Conservation (phyloP, 106 monocot species). For the Dactylorhiza incarnata region DNA sequence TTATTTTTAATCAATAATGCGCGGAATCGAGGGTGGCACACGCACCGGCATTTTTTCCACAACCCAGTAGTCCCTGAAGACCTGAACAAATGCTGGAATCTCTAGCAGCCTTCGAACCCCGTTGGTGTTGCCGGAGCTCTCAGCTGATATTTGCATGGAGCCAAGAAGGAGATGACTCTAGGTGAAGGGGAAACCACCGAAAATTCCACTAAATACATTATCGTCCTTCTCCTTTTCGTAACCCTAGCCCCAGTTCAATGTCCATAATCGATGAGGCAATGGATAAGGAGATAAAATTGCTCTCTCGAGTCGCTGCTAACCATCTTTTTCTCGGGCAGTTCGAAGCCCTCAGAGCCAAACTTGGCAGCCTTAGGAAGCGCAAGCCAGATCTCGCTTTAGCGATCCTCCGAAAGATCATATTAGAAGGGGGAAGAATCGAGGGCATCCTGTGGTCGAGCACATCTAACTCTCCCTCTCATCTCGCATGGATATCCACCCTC, state of each 20-base stretch:
- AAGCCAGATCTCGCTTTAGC: constrained; percentile 46
- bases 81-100: too few species aligned
- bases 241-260: constrained; percentile 6
- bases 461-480: constrained; percentile 56
- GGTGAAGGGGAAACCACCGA: neutral
- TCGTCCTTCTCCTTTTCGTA: neutral
- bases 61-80: too few species aligned
- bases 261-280: constrained; percentile 5
- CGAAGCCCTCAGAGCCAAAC: constrained; percentile 68
- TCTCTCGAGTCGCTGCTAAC: constrained; percentile 71
- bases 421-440: constrained; percentile 53
- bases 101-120: neutral
- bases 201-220: neutral
- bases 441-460: constrained; percentile 59
- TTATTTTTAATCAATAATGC: too few species aligned
- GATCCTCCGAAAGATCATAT: constrained; percentile 50
- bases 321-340: constrained; percentile 89
- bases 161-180: neutral
- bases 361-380: constrained; percentile 65
- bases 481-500: constrained; percentile 64
- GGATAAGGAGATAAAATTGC: constrained; percentile 64
- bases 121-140: neutral
- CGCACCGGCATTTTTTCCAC: too few species aligned
- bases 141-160: neutral
- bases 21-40: too few species aligned